phyloP scores from a whole-genome alignment of 371 early-diverging fungal genomes.

The Fennellomyces sp. region DNA sequence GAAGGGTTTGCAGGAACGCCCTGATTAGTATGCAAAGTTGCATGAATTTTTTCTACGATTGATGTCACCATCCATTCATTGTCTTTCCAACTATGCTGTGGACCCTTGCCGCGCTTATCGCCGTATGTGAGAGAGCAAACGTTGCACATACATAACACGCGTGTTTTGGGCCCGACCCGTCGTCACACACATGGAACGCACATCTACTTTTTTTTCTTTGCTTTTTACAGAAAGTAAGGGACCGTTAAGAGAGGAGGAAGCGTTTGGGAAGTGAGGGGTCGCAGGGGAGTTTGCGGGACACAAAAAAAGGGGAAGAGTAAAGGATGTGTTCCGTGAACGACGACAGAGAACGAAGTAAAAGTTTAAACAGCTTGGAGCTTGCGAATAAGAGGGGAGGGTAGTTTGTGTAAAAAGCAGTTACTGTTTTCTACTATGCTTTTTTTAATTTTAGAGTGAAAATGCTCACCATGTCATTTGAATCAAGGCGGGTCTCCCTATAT shows the following conservation, averaged over 20 bases:
- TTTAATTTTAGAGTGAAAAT: slow-evolving; percentile 2
- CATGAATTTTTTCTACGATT: neutral
- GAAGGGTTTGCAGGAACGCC: neutral
- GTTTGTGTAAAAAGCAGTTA: too few relatives aligned
- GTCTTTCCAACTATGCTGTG: too few relatives aligned
- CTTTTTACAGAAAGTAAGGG: neutral
- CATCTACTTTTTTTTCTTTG: neutral
- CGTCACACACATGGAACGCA: too few relatives aligned
- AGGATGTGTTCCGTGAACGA: neutral
- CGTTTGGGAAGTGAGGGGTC: too few relatives aligned
- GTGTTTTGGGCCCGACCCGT: too few relatives aligned
- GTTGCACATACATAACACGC: too few relatives aligned
- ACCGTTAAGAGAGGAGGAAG: neutral
- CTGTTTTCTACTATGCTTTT: too few relatives aligned
- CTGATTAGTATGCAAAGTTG: neutral
- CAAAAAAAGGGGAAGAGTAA: neutral
- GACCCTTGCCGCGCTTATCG: too few relatives aligned
- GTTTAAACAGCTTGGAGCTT: neutral
- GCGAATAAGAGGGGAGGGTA: neutral
- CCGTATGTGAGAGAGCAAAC: too few relatives aligned
- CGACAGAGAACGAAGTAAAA: neutral
- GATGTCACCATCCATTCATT: too few relatives aligned
- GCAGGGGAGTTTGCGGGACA: too few relatives aligned
- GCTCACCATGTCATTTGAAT: neutral
- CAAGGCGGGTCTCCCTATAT: neutral